Base-by-base conservation (phyloP, 202 grass and related monocot species). In the Zoysia matrella region DNA sequence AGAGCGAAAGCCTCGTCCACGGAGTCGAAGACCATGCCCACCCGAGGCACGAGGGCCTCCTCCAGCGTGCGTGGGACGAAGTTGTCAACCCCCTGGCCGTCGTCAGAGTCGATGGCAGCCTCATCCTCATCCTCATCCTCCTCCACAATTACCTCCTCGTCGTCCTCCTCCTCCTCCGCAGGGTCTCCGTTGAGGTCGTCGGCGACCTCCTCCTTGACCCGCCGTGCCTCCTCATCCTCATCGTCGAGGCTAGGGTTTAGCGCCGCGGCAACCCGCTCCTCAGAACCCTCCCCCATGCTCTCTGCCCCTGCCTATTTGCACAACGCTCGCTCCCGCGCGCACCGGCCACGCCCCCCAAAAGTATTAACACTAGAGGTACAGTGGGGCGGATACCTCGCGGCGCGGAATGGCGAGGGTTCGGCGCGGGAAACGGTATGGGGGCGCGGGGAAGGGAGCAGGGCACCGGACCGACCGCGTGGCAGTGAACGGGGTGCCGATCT, bases 1-100 rank as follows among this genome's bases (percentile, higher is more conserved):
- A 90, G 89, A 39, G 86, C 75, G 60, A 96, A 96, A n/a, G 93
- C 93, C 67, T 96, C 93, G 74, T 96, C 89, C 1, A 96, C 86
- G 3, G 93, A 96, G 44, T 83, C 74, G 69, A 96, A 96, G 51
- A 91, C 74, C 74, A 78, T 76, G 49, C 93, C 93, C 53, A 74
- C 56, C 42, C 90, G 79, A 8, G 90, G 93, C 42, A 86, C 86
- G 47, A 96, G 80, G 10, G 93, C 93, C 53, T 96, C 93, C 54
- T 93, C 93, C 65, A 93, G 73, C 22, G 89, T 90, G 76, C 77
- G 76, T n/a, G 93, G 93, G 68, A 82, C 84, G 81, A 92, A 85
- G 58, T 18, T 76, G 4, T 81, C 82, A 2, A 60, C 84, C 50
- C 80, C 85, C 44, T 60, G 82, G 58, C 72, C 79, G 45, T 84